Conservation (phyloP, 495 filamentous ascomycete genomes). For the Penicillium canescens region DNA sequence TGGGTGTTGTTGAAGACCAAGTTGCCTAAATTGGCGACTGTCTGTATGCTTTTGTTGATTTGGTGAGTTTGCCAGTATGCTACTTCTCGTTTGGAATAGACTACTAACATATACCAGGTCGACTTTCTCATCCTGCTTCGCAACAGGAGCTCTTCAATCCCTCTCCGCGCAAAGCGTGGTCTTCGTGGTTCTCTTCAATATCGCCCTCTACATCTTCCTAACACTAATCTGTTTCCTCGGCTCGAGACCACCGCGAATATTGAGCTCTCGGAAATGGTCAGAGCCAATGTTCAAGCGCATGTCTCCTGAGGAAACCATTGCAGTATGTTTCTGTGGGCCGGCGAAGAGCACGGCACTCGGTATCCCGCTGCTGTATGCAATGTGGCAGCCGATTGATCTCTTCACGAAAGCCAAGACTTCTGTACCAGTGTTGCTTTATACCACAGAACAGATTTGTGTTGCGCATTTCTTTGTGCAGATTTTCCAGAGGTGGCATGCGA, state of each 20-base stretch:
- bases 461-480: constrained; percentile 56
- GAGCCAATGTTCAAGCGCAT: constrained; percentile 37
- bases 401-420: constrained; percentile 52
- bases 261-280: constrained; percentile 21
- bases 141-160: constrained; percentile 49
- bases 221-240: constrained; percentile 50
- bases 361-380: constrained; percentile 52
- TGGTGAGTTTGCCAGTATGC: constrained; percentile 38
- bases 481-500: constrained; percentile 47
- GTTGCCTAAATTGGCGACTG: constrained; percentile 44
- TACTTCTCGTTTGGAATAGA: not conserved
- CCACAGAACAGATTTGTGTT: constrained; percentile 56
- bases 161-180: constrained; percentile 48
- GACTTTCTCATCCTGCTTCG: constrained; percentile 56
- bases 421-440: constrained; percentile 55
- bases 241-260: constrained; percentile 38
- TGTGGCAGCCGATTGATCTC: constrained; percentile 53
- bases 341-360: constrained; percentile 58
- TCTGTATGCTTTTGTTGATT: constrained; percentile 49
- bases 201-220: constrained; percentile 52
- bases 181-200: constrained; percentile 54
- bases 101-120: constrained; percentile 28
- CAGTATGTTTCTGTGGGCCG: constrained; percentile 57
- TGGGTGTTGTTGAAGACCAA: constrained; percentile 43
- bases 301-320: constrained; percentile 49